phyloP scores from a whole-genome alignment of 2,329 filamentous ascomycete species.

The Ramularia collo-cygni region DNA sequence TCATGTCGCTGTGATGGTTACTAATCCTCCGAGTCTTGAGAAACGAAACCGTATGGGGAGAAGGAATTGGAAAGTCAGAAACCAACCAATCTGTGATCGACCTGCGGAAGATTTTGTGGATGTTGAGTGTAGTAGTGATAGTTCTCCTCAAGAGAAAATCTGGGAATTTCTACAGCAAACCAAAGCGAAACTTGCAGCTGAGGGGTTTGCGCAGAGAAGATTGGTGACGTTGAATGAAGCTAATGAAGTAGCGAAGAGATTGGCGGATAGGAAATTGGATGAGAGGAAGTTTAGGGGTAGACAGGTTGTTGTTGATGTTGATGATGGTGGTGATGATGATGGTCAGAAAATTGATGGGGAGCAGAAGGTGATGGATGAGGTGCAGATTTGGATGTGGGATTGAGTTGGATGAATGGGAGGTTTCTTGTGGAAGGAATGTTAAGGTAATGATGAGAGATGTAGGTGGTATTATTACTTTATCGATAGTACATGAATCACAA shows the following conservation, averaged over 20 bases:
- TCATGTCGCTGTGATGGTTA: slow-evolving; percentile 32
- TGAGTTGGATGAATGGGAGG: no score
- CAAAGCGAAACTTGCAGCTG: slow-evolving; percentile 16
- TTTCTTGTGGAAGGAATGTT: no score
- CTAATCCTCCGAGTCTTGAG: slow-evolving; percentile 8
- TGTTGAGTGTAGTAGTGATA: not conserved
- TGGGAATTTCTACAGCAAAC: slow-evolving; percentile 34
- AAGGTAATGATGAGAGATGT: no score
- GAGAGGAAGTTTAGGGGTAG: no score
- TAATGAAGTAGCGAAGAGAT: slow-evolving; percentile 49
- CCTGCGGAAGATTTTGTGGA: slow-evolving; percentile 19
- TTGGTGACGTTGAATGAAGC: slow-evolving; percentile 53
- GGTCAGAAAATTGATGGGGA: no score
- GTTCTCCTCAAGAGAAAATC: slow-evolving; percentile 22
- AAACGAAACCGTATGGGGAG: not conserved
- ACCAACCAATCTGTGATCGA: slow-evolving; percentile 7
- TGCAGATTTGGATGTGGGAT: no score
- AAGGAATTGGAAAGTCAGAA: not conserved
- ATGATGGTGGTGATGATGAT: no score
- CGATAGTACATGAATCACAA: no score
- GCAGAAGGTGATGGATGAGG: no score
- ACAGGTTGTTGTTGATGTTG: no score
- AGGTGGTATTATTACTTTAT: no score
- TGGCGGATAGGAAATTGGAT: slow-evolving; percentile 11
- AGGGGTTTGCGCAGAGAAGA: slow-evolving; percentile 39